These are phyloP conservation scores for Pelargonium fulgidum DNA, from an alignment of 441 rosid genomes.

Conservation along the genomic window DNA sequence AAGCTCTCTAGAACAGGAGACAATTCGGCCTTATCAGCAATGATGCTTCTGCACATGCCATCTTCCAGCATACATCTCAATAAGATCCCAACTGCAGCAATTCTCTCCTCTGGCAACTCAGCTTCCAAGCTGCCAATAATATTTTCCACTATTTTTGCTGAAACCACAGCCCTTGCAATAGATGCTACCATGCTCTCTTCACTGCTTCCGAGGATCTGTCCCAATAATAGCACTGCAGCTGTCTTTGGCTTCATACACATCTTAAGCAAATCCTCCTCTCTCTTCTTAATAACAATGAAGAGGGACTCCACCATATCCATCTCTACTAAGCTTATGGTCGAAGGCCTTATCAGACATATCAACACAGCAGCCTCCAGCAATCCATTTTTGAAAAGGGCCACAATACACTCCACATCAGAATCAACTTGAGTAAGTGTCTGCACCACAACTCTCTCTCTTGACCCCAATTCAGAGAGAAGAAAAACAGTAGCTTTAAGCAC, in stretches of 20 bases:
- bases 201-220: constrained; percentile 35
- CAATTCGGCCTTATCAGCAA: constrained; percentile 51
- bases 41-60: constrained; percentile 51
- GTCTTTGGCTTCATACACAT: constrained; percentile 53
- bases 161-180: constrained; percentile 32
- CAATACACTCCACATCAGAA: constrained; percentile 55
- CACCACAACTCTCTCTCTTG: constrained; percentile 49
- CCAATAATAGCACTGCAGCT: constrained; percentile 44
- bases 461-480: constrained; percentile 57
- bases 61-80: constrained; percentile 50
- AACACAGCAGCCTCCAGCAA: constrained; percentile 54
- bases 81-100: constrained; percentile 50
- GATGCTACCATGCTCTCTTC: constrained; percentile 38
- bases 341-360: constrained; percentile 44
- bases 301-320: constrained; percentile 51
- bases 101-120: constrained; percentile 47
- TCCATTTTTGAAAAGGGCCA: constrained; percentile 60
- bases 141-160: constrained; percentile 34
- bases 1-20: constrained; percentile 55
- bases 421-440: constrained; percentile 58
- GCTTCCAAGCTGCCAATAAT: constrained; percentile 46
- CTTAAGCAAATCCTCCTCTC: constrained; percentile 33
- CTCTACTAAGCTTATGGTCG: constrained; percentile 35
- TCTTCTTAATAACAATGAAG: constrained; percentile 31
- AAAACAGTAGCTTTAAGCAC: constrained; percentile 48